A percentile compares a stretch with the other conserved stretches of the same genome.
These are phyloP conservation scores for Colletotrichum orchidophilum DNA, from an alignment of 2,329 filamentous ascomycete species.

Conservation along the genomic window DNA sequence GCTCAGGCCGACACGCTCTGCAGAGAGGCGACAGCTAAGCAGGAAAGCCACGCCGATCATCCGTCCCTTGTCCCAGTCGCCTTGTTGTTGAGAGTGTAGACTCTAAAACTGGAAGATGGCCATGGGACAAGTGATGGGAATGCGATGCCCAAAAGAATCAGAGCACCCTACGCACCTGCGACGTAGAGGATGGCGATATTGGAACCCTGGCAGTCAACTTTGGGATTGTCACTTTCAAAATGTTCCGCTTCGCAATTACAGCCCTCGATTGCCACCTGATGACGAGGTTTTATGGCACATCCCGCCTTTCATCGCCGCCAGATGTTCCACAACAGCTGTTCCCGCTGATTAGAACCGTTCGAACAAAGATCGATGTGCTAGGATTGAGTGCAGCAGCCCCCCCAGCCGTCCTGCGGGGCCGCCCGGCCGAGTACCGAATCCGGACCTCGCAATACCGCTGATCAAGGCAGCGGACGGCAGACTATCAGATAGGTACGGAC, in stretches of 20 bases:
- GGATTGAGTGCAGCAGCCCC: neutral
- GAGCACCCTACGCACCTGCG: neutral
- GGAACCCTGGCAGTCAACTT: neutral
- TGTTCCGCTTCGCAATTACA: neutral
- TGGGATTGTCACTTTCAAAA: neutral
- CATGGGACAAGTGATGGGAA: neutral
- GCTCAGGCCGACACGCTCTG: neutral
- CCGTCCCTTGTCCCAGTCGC: neutral
- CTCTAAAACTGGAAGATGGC: neutral
- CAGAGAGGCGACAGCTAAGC: neutral
- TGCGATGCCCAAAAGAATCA: neutral
- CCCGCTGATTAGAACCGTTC: constrained; percentile 10
- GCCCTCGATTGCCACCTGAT: neutral
- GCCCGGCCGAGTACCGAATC: constrained; percentile 7
- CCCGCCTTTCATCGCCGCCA: neutral
- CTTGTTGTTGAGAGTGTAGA: neutral
- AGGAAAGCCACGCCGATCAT: neutral
- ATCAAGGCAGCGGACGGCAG: constrained; percentile 3
- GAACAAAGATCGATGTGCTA: constrained; percentile 22
- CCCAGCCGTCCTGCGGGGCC: constrained; percentile 18
- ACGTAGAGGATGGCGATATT: neutral
- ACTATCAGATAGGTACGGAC: constrained; percentile 1
- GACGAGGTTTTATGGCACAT: neutral
- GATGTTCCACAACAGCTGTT: constrained; percentile 12
- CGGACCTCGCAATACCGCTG: neutral